These are phyloP conservation scores for Rhynchosporium secalis DNA, from an alignment of 2,329 filamentous ascomycete species.

Conservation along the genomic window DNA sequence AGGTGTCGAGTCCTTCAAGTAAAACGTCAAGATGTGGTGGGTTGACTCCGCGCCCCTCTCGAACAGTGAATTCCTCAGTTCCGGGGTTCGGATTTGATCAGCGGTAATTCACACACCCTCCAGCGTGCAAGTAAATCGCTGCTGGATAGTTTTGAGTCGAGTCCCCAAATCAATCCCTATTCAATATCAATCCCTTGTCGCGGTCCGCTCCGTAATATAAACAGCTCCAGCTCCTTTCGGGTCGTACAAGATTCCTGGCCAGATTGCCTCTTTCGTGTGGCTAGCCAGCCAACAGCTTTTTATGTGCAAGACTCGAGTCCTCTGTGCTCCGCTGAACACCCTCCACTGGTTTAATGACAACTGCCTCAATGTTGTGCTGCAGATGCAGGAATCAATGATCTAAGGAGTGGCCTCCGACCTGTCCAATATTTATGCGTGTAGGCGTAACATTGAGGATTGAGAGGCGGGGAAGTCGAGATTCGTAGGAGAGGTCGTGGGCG, in stretches of 20 bases:
- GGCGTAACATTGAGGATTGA: constrained; percentile 11
- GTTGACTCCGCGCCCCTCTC: constrained; percentile 9
- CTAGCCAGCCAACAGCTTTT: constrained; percentile 3
- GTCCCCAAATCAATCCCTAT: neutral
- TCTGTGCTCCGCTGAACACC: neutral
- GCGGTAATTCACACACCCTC: constrained; percentile 15
- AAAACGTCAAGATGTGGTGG: constrained; percentile 4
- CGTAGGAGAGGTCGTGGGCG: constrained; percentile 20
- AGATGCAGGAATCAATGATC: constrained; percentile 9
- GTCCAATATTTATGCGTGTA: constrained; percentile 10
- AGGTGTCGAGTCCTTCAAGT: neutral
- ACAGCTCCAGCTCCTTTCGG: neutral
- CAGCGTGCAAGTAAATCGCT: neutral
- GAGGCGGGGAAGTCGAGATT: constrained; percentile 1
- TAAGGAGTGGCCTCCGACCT: constrained; percentile 6
- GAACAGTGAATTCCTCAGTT: constrained; percentile 11
- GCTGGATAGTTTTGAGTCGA: neutral
- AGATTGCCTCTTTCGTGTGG: constrained; percentile 1
- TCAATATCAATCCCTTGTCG: neutral
- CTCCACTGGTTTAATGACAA: constrained; percentile 4
- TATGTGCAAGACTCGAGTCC: neutral
- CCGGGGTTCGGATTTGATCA: constrained; percentile 4
- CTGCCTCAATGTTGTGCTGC: constrained; percentile 8
- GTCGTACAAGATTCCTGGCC: constrained; percentile 5
- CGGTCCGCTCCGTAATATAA: neutral